phyloP scores from a whole-genome alignment of 768 basidiomycete genomes.

The Tubosaeta brunneosetosa region DNA sequence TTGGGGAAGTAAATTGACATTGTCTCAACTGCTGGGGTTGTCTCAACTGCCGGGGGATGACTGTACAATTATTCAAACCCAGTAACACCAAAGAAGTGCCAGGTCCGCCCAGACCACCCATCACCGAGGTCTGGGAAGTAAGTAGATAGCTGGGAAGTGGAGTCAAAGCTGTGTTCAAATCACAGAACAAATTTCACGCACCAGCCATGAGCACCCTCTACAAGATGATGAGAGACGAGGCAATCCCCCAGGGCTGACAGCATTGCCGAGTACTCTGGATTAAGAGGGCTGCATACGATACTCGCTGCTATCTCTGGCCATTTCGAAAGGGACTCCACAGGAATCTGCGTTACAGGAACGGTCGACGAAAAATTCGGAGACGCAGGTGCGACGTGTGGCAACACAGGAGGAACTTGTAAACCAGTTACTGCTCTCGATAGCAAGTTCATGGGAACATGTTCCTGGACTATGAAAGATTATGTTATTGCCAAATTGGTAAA shows the following conservation, averaged over 20 bases:
- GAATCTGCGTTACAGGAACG: constrained; percentile 42
- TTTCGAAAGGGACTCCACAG: constrained; percentile 57
- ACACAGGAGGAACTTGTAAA: constrained; percentile 36
- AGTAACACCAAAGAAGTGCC: constrained; percentile 66
- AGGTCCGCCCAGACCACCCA: constrained; percentile 67
- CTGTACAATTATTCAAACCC: no score
- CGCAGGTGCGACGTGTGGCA: constrained; percentile 47
- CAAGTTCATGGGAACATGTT: constrained; percentile 58
- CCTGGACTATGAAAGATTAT: constrained; percentile 52
- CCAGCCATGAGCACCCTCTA: constrained; percentile 91
- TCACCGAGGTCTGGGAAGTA: constrained; percentile 71
- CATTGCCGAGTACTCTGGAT: constrained; percentile 64
- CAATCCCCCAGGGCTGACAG: constrained; percentile 83
- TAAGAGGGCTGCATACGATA: constrained; percentile 68
- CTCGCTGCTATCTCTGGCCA: constrained; percentile 89
- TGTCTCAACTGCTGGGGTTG: no score
- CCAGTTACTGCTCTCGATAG: constrained; percentile 38
- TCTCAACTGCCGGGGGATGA: no score
- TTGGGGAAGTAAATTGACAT: no score
- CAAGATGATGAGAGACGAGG: constrained; percentile 63
- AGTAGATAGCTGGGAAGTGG: constrained; percentile 65
- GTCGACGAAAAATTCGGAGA: constrained; percentile 59
- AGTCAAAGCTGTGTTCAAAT: constrained; percentile 2
- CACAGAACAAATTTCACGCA: constrained; percentile 30
- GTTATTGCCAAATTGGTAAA: background rate